phyloP scores from a whole-genome alignment of 192 early-diverging fungal species.

The Coemansia sp. region DNA sequence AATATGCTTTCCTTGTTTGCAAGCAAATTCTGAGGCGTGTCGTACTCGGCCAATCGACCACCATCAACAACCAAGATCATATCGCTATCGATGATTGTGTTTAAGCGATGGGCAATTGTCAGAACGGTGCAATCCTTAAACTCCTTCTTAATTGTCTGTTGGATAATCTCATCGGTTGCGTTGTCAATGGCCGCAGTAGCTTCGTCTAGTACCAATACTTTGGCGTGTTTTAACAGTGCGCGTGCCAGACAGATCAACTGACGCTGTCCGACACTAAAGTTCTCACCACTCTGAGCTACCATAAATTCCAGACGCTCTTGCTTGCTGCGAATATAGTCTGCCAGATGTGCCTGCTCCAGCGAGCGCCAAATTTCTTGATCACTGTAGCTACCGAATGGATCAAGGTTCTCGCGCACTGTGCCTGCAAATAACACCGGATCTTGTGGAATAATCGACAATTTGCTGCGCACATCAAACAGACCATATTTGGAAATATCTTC shows the following conservation, averaged over 20 bases:
- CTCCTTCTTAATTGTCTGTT: constrained; percentile 60
- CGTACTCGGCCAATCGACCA: constrained; percentile 60
- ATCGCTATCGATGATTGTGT: constrained; percentile 62
- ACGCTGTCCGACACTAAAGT: constrained; percentile 79
- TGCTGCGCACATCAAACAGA: constrained; percentile 67
- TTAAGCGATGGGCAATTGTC: constrained; percentile 69
- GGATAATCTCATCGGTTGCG: constrained; percentile 59
- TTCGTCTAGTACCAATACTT: constrained; percentile 67
- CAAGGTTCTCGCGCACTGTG: constrained; percentile 77
- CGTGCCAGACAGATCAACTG: constrained; percentile 84
- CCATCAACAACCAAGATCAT: constrained; percentile 63
- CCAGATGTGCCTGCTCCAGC: constrained; percentile 61
- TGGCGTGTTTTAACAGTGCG: constrained; percentile 69
- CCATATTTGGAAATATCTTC: constrained; percentile 70
- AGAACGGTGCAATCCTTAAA: constrained; percentile 66
- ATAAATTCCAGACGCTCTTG: constrained; percentile 27
- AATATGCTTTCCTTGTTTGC: constrained; percentile 56
- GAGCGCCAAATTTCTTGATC: constrained; percentile 67
- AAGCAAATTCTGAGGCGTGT: constrained; percentile 59
- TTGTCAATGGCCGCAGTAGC: constrained; percentile 57
- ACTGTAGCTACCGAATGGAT: constrained; percentile 72
- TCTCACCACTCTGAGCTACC: constrained; percentile 59
- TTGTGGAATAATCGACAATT: constrained; percentile 77
- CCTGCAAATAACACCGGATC: constrained; percentile 72
- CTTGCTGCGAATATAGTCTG: constrained; percentile 20